A percentile compares a stretch with the other conserved stretches of the same genome.
These are phyloP conservation scores for Urtica urens DNA, from an alignment of 306 rosid genomes.

Conservation along the genomic window DNA sequence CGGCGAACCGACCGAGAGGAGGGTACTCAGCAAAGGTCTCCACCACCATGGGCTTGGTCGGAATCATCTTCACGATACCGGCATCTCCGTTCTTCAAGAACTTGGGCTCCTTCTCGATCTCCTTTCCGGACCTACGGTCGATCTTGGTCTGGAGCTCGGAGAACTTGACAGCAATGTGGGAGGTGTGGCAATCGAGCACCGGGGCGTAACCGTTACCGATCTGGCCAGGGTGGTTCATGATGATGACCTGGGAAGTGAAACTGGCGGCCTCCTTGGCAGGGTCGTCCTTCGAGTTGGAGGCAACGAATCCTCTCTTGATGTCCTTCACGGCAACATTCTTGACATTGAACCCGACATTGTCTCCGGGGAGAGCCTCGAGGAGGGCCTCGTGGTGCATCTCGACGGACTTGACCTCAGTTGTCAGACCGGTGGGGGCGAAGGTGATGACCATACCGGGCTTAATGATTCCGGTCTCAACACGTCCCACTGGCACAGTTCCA, in stretches of 20 bases:
- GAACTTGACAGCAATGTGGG: conserved; percentile 23
- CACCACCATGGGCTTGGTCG: conserved; percentile 31
- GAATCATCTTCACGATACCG: conserved; percentile 28
- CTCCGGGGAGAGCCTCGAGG: conserved; percentile 4
- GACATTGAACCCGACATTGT: conserved; percentile 12
- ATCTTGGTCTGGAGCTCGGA: conserved; percentile 22
- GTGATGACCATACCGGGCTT: conserved; percentile 26
- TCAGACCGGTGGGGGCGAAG: conserved; percentile 22
- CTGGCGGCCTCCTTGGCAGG: conserved; percentile 25
- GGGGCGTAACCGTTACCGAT: conserved; percentile 25
- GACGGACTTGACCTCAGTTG: conserved; percentile 28
- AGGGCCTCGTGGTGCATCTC: conserved; percentile 29
- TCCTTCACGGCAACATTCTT: conserved; percentile 27
- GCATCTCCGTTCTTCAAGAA: conserved; percentile 30
- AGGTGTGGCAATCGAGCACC: conserved; percentile 32
- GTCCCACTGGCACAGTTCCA: conserved; percentile 27
- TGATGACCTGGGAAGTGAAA: conserved; percentile 21
- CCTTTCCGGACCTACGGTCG: conserved; percentile 28
- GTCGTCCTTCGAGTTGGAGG: conserved; percentile 13
- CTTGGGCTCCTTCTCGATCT: conserved; percentile 23
- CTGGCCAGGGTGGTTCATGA: conserved; percentile 32
- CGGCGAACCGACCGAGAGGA: conserved; percentile 23
- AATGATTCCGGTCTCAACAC: conserved; percentile 20
- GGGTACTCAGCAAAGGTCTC: conserved; percentile 29
- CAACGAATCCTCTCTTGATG: conserved; percentile 22